Percentiles rank a stretch among this genome's conserved stretches.
phyloP scores from a whole-genome alignment of 768 basidiomycete genomes.

The Neoboletus brunneissimus region DNA sequence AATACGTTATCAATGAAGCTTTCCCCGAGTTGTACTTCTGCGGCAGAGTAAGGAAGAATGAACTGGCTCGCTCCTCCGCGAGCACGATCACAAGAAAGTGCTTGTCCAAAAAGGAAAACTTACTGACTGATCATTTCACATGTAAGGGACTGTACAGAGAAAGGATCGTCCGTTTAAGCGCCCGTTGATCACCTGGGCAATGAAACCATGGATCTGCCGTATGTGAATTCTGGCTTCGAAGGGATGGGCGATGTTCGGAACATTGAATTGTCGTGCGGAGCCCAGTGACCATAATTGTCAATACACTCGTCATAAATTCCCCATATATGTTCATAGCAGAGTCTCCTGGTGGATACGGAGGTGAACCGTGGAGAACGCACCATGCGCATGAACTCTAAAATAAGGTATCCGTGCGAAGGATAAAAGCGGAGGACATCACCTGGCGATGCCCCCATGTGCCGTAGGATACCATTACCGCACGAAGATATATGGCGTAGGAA shows the following conservation, averaged over 20 bases:
- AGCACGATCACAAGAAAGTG: neutral
- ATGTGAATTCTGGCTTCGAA: neutral
- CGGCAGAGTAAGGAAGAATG: neutral
- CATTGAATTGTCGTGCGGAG: neutral
- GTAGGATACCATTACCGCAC: neutral
- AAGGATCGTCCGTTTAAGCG: neutral
- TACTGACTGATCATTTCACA: neutral
- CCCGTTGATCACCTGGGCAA: neutral
- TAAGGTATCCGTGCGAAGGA: neutral
- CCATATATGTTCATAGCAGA: neutral
- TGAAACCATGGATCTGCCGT: neutral
- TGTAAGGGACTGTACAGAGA: neutral
- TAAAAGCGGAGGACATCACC: neutral
- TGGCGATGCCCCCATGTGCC: neutral
- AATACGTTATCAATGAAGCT: neutral
- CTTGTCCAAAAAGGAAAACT: neutral
- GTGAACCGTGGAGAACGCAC: neutral
- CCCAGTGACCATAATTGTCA: neutral
- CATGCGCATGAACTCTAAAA: neutral
- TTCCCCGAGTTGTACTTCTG: neutral
- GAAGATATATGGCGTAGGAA: neutral
- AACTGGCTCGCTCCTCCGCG: neutral
- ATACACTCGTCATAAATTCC: neutral
- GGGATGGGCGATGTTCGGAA: neutral
- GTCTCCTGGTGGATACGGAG: neutral